These are phyloP conservation scores for Candida krabiensis DNA, from an alignment of 805 yeast species.

Conservation along the genomic window DNA sequence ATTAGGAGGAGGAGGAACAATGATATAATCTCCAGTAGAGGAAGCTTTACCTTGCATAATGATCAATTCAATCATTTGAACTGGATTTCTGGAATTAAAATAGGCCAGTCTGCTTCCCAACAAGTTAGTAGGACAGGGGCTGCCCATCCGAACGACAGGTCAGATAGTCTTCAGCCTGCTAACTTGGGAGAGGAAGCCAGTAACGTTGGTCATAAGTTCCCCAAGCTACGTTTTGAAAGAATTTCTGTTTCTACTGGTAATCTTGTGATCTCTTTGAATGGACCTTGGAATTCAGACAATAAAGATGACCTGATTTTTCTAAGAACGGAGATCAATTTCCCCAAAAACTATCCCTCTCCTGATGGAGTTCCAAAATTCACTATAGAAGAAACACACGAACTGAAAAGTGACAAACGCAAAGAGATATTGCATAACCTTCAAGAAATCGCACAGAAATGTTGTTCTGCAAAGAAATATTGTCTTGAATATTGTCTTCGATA, in stretches of 20 bases:
- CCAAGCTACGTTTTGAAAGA: constrained; percentile 80
- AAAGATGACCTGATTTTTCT: constrained; percentile 59
- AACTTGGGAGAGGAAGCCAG: constrained; percentile 92
- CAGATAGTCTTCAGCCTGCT: constrained; percentile 39
- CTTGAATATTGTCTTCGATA: constrained; percentile 77
- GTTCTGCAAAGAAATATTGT: constrained; percentile 62
- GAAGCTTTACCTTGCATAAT: constrained; percentile 35
- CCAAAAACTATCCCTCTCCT: constrained; percentile 66
- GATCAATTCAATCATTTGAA: constrained; percentile 63
- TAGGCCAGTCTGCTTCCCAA: constrained; percentile 53
- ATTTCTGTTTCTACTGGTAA: constrained; percentile 87
- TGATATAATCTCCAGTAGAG: constrained; percentile 24
- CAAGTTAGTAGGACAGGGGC: constrained; percentile 32
- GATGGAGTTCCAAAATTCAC: constrained; percentile 50
- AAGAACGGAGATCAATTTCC: constrained; percentile 69
- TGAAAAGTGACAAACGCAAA: constrained; percentile 46
- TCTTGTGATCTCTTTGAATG: constrained; percentile 72
- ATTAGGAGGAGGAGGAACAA: constrained; percentile 20
- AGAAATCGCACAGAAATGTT: constrained; percentile 55
- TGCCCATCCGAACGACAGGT: constrained; percentile 37
- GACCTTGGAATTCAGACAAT: constrained; percentile 61
- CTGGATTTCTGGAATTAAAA: constrained; percentile 92
- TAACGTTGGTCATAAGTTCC: constrained; percentile 82
- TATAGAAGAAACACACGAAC: constrained; percentile 79
- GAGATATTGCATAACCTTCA: constrained; percentile 53